Evolutionary conservation across 345 rosid species (phyloP).

Genomic region (Hibiscus syriacus): DNA sequence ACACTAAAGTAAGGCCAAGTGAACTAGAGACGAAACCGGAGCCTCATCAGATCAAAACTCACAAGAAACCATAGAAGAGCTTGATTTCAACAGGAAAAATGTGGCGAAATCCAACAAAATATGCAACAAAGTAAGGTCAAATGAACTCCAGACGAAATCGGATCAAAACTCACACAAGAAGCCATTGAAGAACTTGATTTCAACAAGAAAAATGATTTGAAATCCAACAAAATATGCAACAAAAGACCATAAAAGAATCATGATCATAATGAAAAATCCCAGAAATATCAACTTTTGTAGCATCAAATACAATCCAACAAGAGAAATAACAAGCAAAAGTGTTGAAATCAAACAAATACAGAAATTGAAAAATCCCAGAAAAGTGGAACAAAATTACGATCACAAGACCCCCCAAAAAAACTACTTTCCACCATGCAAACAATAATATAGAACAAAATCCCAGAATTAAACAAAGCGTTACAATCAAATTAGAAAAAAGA

Average conservation of each 20-base stretch:
- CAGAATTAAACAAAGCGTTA: not conserved
- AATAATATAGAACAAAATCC: not conserved
- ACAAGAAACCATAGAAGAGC: not conserved
- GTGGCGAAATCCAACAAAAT: too few species aligned
- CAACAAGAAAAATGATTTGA: too few species aligned
- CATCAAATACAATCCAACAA: too few species aligned
- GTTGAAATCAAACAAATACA: too few species aligned
- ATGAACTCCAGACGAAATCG: too few species aligned
- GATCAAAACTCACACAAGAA: too few species aligned
- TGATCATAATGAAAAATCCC: not conserved
- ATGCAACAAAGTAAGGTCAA: too few species aligned
- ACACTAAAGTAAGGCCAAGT: not conserved
- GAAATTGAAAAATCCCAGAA: too few species aligned
- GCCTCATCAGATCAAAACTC: not conserved
- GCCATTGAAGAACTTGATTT: too few species aligned
- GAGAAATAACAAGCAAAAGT: too few species aligned
- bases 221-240: not conserved
- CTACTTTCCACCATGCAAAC: not conserved
- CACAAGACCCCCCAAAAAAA: not conserved
- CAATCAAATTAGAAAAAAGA: too few species aligned
- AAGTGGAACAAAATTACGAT: not conserved
- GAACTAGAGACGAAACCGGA: not conserved
- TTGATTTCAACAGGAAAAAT: not conserved
- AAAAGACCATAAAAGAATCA: not conserved
- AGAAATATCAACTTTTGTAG: not conserved